phyloP scores from a whole-genome alignment of 2,329 filamentous ascomycete species.

The Scedosporium dehoogii region DNA sequence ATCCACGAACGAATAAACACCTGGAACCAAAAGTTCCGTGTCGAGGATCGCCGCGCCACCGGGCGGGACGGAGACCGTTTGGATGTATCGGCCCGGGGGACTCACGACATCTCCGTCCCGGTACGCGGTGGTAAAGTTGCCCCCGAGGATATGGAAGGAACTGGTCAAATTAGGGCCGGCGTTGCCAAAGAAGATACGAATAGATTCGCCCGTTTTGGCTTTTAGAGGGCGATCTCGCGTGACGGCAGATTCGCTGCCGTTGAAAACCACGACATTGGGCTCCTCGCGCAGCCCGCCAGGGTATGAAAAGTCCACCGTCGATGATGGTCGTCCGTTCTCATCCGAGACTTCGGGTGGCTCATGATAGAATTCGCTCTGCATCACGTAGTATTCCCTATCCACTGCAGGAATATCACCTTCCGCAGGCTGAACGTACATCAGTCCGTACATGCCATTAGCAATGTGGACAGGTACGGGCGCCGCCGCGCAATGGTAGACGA shows the following conservation, averaged over 20 bases:
- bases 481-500: conserved; percentile 23
- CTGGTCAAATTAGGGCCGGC: conserved; percentile 23
- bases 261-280: conserved; percentile 21
- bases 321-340: conserved; percentile 19
- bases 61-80: conserved; percentile 18
- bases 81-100: conserved; percentile 16
- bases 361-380: conserved; percentile 27
- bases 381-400: conserved; percentile 24
- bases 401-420: conserved; percentile 18
- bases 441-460: conserved; percentile 26
- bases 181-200: conserved; percentile 25
- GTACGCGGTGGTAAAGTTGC: conserved; percentile 18
- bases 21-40: conserved; percentile 21
- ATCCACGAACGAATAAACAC: conserved; percentile 22
- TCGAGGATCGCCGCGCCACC: conserved; percentile 20
- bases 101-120: conserved; percentile 21
- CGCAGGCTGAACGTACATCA: conserved; percentile 24
- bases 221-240: conserved; percentile 21
- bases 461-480: conserved; percentile 25
- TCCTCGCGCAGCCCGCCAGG: conserved; percentile 22
- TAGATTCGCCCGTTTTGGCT: conserved; percentile 17
- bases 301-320: conserved; percentile 23
- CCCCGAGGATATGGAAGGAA: conserved; percentile 21
- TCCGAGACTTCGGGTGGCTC: conserved; percentile 20
- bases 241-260: conserved; percentile 20